Conservation (phyloP, 768 basidiomycete genomes). For the Tylopilus balloui region DNA sequence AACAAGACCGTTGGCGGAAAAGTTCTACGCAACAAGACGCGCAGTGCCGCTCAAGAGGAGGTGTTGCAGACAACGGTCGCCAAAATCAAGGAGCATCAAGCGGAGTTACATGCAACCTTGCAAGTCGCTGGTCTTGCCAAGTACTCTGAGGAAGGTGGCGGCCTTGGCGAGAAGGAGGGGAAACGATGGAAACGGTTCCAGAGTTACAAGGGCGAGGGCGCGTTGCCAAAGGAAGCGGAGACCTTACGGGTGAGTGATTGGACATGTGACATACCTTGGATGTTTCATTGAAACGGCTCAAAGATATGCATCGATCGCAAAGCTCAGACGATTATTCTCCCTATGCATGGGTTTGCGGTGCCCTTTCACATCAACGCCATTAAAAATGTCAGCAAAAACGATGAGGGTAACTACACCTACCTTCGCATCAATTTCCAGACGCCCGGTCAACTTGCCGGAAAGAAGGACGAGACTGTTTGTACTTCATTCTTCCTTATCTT, state of each 20-base stretch:
- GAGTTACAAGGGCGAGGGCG: constrained; percentile 94
- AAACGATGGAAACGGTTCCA: constrained; percentile 96
- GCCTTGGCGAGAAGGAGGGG: constrained; percentile 72
- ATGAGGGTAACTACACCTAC: constrained; percentile 92
- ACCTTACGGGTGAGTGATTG: constrained; percentile 59
- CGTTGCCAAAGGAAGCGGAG: constrained; percentile 80
- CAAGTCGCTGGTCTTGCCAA: constrained; percentile 78
- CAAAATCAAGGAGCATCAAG: constrained; percentile 84
- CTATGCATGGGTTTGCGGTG: constrained; percentile 92
- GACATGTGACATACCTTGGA: background rate
- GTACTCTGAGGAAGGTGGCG: constrained; percentile 79
- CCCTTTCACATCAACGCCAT: constrained; percentile 99
- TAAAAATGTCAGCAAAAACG: constrained; percentile 96
- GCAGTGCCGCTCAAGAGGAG: constrained; percentile 83
- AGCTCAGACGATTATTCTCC: constrained; percentile 83
- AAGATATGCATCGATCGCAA: constrained; percentile 92
- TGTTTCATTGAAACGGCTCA: constrained; percentile 7
- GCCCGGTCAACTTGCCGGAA: constrained; percentile 93
- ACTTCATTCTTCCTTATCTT: background rate
- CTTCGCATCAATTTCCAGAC: constrained; percentile 98
- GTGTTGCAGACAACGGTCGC: constrained; percentile 72
- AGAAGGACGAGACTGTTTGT: constrained; percentile 93
- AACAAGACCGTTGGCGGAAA: constrained; percentile 77
- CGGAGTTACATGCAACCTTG: constrained; percentile 68
- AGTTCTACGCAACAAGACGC: constrained; percentile 85